phyloP scores from a whole-genome alignment of 306 rosid species.

The Gynostemma pentaphyllum region DNA sequence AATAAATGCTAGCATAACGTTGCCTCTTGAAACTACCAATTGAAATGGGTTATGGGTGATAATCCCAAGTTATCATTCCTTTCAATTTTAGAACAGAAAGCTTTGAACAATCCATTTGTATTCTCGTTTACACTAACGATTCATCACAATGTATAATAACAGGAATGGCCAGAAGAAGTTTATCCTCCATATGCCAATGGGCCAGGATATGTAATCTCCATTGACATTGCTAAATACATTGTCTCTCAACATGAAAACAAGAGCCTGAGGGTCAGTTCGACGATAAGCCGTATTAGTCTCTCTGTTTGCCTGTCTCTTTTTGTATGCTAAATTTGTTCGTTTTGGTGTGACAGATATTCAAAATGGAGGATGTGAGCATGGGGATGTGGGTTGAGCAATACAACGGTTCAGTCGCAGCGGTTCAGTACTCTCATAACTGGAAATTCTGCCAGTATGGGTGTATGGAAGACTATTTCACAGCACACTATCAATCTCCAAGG shows the following conservation, averaged over 20 bases:
- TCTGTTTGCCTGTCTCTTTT: background rate
- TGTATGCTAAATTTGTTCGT: background rate
- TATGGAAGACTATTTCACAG: slow-evolving; percentile 76
- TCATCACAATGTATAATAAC: slow-evolving; percentile 13
- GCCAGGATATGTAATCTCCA: slow-evolving; percentile 78
- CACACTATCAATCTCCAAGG: slow-evolving; percentile 97
- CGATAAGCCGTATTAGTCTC: background rate
- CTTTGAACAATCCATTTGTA: background rate
- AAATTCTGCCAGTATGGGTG: slow-evolving; percentile 97
- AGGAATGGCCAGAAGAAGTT: slow-evolving; percentile 95
- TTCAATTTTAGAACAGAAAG: background rate
- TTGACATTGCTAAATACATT: slow-evolving; percentile 55
- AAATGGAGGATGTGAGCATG: slow-evolving; percentile 99
- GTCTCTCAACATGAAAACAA: slow-evolving; percentile 46
- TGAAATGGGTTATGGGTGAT: background rate
- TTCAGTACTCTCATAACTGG: slow-evolving; percentile 93
- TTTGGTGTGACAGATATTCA: slow-evolving; percentile 50
- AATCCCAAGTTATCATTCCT: background rate
- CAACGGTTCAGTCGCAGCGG: slow-evolving; percentile 35
- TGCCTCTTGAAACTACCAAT: background rate
- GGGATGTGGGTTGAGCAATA: slow-evolving; percentile 97
- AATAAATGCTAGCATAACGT: background rate
- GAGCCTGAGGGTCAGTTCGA: slow-evolving; percentile 63
- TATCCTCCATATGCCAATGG: slow-evolving; percentile 98
- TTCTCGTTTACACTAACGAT: background rate